phyloP scores from a whole-genome alignment of 2,329 filamentous ascomycete genomes.

The Fusarium scirpi region DNA sequence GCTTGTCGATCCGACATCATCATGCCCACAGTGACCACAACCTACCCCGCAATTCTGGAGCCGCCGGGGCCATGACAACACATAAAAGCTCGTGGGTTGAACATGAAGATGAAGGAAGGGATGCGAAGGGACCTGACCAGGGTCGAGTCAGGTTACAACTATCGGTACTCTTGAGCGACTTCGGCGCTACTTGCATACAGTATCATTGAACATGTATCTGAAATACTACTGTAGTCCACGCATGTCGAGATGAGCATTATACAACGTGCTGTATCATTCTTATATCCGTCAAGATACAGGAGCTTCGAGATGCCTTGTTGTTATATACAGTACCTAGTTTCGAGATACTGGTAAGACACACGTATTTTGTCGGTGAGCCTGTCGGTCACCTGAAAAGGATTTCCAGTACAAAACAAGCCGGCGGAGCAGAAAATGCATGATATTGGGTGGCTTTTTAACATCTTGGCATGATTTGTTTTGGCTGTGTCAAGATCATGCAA shows the following conservation, averaged over 20 bases:
- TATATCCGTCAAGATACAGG: neutral
- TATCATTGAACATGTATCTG: neutral
- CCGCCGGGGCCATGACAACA: slow-evolving; percentile 30
- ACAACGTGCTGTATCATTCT: neutral
- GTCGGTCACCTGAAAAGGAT: slow-evolving; percentile 6
- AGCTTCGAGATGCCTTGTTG: neutral
- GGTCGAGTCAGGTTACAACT: slow-evolving; percentile 7
- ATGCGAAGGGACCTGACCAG: slow-evolving; percentile 1
- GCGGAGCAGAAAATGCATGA: slow-evolving; percentile 35
- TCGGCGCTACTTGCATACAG: neutral
- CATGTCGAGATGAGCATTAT: neutral
- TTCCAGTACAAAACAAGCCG: slow-evolving; percentile 8
- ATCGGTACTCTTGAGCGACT: slow-evolving; percentile 3
- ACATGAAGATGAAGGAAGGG: slow-evolving; percentile 17
- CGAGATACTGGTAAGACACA: neutral
- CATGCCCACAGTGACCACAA: slow-evolving; percentile 25
- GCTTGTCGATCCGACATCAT: slow-evolving; percentile 20
- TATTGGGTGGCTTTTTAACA: slow-evolving; percentile 18
- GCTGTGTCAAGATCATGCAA: slow-evolving; percentile 48
- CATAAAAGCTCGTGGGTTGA: slow-evolving; percentile 8
- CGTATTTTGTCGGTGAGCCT: slow-evolving; percentile 34
- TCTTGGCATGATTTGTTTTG: slow-evolving; percentile 36
- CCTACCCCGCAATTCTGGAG: slow-evolving; percentile 43
- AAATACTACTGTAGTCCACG: neutral
- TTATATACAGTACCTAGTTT: neutral